Conservation (phyloP, 2,329 filamentous ascomycete genomes). For the Knufia petricola region DNA sequence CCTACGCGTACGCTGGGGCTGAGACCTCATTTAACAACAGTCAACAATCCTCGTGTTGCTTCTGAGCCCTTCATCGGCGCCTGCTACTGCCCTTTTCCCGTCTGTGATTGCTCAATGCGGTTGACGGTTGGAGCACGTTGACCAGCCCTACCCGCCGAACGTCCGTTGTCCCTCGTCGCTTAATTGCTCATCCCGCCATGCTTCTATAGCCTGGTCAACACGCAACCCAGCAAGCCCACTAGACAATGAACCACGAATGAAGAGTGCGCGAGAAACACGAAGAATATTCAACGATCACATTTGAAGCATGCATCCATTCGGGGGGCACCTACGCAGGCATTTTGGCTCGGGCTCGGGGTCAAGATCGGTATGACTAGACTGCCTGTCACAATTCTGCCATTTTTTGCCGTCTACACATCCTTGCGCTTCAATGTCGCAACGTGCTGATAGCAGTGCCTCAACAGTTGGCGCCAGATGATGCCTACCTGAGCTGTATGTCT, state of each 20-base stretch:
- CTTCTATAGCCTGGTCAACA: too few relatives aligned
- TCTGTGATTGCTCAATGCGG: too few relatives aligned
- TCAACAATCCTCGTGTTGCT: too few relatives aligned
- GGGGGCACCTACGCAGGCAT: constrained; percentile 41
- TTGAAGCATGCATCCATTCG: constrained; percentile 40
- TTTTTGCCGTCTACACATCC: too few relatives aligned
- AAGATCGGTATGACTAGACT: constrained; percentile 23
- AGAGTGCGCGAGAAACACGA: neutral
- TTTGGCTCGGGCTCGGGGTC: constrained; percentile 45
- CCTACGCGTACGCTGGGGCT: neutral
- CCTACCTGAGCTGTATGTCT: constrained; percentile 59
- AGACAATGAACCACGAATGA: neutral
- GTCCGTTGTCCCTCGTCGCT: too few relatives aligned
- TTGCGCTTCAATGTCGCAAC: too few relatives aligned
- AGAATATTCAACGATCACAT: neutral
- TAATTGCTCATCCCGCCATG: too few relatives aligned
- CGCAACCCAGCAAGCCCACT: neutral
- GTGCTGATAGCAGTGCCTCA: constrained; percentile 13
- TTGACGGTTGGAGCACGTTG: too few relatives aligned
- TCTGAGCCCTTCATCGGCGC: too few relatives aligned
- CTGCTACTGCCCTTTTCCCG: too few relatives aligned
- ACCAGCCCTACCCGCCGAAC: too few relatives aligned
- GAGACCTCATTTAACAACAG: too few relatives aligned
- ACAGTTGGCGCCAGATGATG: constrained; percentile 52
- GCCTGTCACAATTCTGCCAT: constrained; percentile 4